Conservation (phyloP, 108 stramenopile species). For the Cyclotella cryptica region DNA sequence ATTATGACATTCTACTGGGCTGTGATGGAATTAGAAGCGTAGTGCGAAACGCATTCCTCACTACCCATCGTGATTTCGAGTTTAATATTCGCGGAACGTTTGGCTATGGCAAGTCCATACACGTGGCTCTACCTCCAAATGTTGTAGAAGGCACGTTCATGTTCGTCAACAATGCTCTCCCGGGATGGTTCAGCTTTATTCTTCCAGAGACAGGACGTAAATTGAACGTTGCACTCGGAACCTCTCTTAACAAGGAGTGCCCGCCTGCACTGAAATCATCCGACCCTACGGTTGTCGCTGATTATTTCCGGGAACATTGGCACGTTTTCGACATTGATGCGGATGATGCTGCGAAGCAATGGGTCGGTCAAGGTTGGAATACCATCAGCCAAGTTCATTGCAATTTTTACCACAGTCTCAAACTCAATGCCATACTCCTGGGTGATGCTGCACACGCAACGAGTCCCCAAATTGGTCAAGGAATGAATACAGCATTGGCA, state of each 20-base stretch:
- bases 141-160: conserved; percentile 23
- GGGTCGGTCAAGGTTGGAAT: conserved; percentile 56
- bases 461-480: conserved; percentile 53
- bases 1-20: conserved; percentile 52
- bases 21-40: conserved; percentile 53
- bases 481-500: conserved; percentile 59
- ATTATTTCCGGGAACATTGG: conserved; percentile 41
- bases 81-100: conserved; percentile 46
- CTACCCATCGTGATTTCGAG: conserved; percentile 43
- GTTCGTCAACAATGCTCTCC: conserved; percentile 40
- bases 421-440: conserved; percentile 34
- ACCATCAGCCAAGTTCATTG: conserved; percentile 53
- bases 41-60: conserved; percentile 51
- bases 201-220: conserved; percentile 52
- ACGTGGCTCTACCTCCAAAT: conserved; percentile 17
- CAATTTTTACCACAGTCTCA: conserved; percentile 50
- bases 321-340: conserved; percentile 50
- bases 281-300: conserved; percentile 43
- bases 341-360: conserved; percentile 53
- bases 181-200: conserved; percentile 28
- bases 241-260: conserved; percentile 22
- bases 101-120: conserved; percentile 40
- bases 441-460: conserved; percentile 63
- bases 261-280: conserved; percentile 25
- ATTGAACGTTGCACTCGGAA: conserved; percentile 42